Evolutionary conservation across 495 filamentous ascomycete species (phyloP).

Genomic region (Lepidopterella palustris): DNA sequence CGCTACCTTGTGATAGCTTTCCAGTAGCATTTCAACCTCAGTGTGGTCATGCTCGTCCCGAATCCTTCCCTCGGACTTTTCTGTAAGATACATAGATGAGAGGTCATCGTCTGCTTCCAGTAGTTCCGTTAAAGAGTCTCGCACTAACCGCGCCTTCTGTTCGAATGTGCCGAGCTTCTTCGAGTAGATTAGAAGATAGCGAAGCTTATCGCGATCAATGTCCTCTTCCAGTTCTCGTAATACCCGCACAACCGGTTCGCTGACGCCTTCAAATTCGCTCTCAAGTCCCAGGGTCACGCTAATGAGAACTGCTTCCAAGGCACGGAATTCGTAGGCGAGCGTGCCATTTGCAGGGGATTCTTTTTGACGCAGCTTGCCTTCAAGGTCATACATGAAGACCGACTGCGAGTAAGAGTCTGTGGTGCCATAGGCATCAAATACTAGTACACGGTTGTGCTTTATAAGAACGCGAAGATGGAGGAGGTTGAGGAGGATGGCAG

Average conservation of each 20-base stretch:
- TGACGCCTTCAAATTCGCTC: constrained; percentile 84
- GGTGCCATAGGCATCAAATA: constrained; percentile 95
- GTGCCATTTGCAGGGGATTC: constrained; percentile 43
- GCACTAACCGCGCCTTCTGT: constrained; percentile 89
- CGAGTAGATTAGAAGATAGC: constrained; percentile 83
- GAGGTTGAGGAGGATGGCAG: constrained; percentile 89
- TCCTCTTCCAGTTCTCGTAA: constrained; percentile 90
- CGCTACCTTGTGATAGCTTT: constrained; percentile 94
- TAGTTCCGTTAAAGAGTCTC: constrained; percentile 91
- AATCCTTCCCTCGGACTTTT: constrained; percentile 67
- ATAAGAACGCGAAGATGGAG: constrained; percentile 91
- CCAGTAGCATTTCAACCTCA: constrained; percentile 92
- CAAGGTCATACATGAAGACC: constrained; percentile 88
- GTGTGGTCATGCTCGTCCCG: constrained; percentile 85
- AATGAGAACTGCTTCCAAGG: constrained; percentile 74
- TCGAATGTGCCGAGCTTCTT: constrained; percentile 96
- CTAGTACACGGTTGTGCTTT: constrained; percentile 84
- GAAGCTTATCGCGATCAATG: constrained; percentile 88
- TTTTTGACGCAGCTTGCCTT: constrained; percentile 55
- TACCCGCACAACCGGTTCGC: constrained; percentile 84
- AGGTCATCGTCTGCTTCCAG: constrained; percentile 97
- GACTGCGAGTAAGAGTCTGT: constrained; percentile 92
- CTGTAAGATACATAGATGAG: constrained; percentile 88
- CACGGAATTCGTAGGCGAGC: constrained; percentile 63
- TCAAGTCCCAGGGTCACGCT: constrained; percentile 82